Base-by-base conservation (phyloP, 768 basidiomycete species). In the Chalciporus sphaerocephalus region DNA sequence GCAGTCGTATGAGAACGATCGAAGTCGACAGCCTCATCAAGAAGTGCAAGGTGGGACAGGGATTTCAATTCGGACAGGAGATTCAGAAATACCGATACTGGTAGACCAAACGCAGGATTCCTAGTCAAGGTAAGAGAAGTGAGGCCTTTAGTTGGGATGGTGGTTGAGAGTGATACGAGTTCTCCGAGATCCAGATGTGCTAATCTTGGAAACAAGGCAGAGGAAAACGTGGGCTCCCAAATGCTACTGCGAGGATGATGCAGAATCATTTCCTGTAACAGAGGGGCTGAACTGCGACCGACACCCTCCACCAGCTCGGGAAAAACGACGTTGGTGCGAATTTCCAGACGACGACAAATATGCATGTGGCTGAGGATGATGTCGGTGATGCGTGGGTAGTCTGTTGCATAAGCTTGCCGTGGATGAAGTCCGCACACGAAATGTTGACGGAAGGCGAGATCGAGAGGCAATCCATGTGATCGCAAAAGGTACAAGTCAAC, bases 11-110 rank as follows among this genome's bases (percentile, higher is more conserved):
- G 38, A 16, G 46, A 48, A 37, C 15, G 54, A 38, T 52, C 56
- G 50, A 64, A 63, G 45, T 66, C 49, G 16, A 64, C 59, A 13
- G 38, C 61, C 27, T 63, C 61, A 11, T 61, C 56, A 11, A 62
- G 24, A 25, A 66, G 57, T 13, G 36, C 21, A 38, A 64, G 59
- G 28, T 44, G 47, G 41, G 51, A 57, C 40, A 64, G 60, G 25
- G 38, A 53, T 13, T 35, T 48, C 22, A 65, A 37, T 30, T 50
- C 37, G 23, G 56, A 59, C n/a, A 63, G 40, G 35, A 63, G 46
- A n/a, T 36, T 24, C n/a, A 53, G 43, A 32, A 63, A 63, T 20
- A 40, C 42, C 10, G 46, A 34, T 13, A 51, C 48, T 27, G 62
- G 53, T 34, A 63, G 49, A 16, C 62, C 50, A 16, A 48, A 47